Conservation (phyloP, 2,329 filamentous ascomycete genomes). For the Curvularia sp. region DNA sequence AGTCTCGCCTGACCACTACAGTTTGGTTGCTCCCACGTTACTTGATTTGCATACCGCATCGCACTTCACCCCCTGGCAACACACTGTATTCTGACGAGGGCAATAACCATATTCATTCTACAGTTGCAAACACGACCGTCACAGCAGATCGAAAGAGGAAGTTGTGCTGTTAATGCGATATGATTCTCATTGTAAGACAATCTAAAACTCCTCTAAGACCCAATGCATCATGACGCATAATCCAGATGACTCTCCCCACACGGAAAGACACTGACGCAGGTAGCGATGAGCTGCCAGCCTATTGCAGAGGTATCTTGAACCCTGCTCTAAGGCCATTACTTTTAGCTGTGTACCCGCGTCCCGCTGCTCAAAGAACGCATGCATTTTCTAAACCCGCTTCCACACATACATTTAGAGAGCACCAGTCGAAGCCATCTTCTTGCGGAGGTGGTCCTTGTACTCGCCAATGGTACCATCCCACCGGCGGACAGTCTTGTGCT, state of each 20-base stretch:
- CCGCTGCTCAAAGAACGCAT: constrained; percentile 38
- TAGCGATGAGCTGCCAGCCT: constrained; percentile 45
- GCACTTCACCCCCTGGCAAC: background rate
- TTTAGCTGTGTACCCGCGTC: constrained; percentile 36
- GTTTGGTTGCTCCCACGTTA: background rate
- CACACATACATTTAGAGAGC: constrained; percentile 69
- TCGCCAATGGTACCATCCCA: constrained; percentile 91
- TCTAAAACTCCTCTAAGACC: constrained; percentile 52
- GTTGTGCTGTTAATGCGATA: constrained; percentile 35
- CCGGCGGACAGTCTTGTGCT: constrained; percentile 89
- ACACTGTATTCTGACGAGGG: background rate
- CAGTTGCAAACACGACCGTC: background rate
- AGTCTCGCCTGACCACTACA: background rate
- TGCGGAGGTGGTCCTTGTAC: constrained; percentile 98
- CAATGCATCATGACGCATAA: constrained; percentile 48
- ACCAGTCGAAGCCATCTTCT: constrained; percentile 95
- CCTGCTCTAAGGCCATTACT: constrained; percentile 43
- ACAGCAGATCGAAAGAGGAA: background rate
- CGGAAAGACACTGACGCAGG: constrained; percentile 46
- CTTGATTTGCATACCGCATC: background rate
- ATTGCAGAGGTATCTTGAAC: constrained; percentile 41
- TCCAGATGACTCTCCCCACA: constrained; percentile 46
- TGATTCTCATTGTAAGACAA: constrained; percentile 47
- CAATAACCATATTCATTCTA: background rate
- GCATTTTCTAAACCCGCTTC: constrained; percentile 32